Evolutionary conservation across 129 eudicot genomes (phyloP), one percentile per base, ranked within the genome.

Genomic region (Flaveria robusta): DNA sequence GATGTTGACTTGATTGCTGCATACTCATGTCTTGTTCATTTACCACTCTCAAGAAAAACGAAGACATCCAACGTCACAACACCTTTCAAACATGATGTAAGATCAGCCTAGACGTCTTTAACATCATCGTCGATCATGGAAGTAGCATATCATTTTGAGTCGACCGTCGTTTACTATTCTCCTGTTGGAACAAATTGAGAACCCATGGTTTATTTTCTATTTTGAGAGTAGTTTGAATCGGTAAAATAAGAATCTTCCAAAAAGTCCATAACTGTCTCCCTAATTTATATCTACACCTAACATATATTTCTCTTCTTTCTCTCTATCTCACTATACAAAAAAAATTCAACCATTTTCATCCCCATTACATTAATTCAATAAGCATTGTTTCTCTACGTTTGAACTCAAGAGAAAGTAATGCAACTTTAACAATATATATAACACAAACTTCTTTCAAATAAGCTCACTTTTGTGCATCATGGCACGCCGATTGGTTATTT

Each of bases 401-500:
- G 27, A 23, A 54, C 67, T 3, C 42, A 37, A 37, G 22, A 71
- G 55, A 64, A 63, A 71, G 54, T 37, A 24, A 67, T 52, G 63
- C 79, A 54, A n/a, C 66, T 78, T 79, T 20, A 5, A 24, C 72
- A 6, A 64, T 37, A 51, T 12, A n/a, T 46, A 54, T 51, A 55
- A 73, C 55, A 18, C 42, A 18, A 45, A 3, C 15, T 4, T 41
- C 14, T 34, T 26, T n/a, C 50, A 66, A 66, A 43, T n/a, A 51
- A 58, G 18, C 10, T 37, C 14, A 66, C 54, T n/a, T 66, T 37
- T 65, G 42, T 34, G 39, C 23, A 75, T 64, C 72, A 90, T 90
- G 96, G 89, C 87, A 16, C 96, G 88, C 50, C 83, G 77, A 74
- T 63, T 74, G 66, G 45, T 84, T 51, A 82, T 77, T 62, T 64